Evolutionary conservation across 2,329 filamentous ascomycete genomes (phyloP).

Genomic region (Epichloe coenophiala): DNA sequence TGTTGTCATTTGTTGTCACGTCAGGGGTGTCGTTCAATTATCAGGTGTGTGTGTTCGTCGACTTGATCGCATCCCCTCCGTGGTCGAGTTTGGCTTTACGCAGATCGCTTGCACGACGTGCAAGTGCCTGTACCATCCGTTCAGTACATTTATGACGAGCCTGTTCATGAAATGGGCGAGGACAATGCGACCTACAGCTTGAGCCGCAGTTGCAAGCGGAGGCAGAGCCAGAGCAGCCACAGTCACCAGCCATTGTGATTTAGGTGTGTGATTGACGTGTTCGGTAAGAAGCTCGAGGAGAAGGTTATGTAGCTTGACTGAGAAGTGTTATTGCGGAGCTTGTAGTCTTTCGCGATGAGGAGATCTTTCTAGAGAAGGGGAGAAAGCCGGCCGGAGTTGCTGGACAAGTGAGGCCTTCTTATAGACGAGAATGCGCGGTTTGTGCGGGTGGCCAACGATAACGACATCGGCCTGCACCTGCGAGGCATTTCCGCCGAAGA

Average conservation of each 20-base stretch:
- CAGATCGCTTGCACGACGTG: conserved; percentile 14
- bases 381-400: neutral
- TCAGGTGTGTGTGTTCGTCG: too few relatives aligned
- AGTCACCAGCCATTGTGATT: conserved; percentile 21
- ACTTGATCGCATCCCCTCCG: too few relatives aligned
- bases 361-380: conserved; percentile 2
- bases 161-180: too few relatives aligned
- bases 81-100: neutral
- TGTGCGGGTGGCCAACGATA: conserved; percentile 3
- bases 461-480: neutral
- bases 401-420: conserved; percentile 10
- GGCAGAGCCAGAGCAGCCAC: conserved; percentile 21
- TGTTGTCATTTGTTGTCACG: too few relatives aligned
- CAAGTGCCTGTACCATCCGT: conserved; percentile 15
- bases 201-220: conserved; percentile 24
- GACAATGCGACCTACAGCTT: conserved; percentile 16
- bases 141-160: neutral
- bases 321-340: too few relatives aligned
- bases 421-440: conserved; percentile 9
- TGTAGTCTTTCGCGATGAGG: conserved; percentile 5
- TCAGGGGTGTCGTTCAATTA: too few relatives aligned
- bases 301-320: too few relatives aligned
- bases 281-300: too few relatives aligned
- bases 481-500: neutral
- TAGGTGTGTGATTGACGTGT: neutral